A percentile compares a stretch with the other conserved stretches of the same genome.
phyloP scores from a whole-genome alignment of 2,329 filamentous ascomycete species.

The Fusarium mundagurra region DNA sequence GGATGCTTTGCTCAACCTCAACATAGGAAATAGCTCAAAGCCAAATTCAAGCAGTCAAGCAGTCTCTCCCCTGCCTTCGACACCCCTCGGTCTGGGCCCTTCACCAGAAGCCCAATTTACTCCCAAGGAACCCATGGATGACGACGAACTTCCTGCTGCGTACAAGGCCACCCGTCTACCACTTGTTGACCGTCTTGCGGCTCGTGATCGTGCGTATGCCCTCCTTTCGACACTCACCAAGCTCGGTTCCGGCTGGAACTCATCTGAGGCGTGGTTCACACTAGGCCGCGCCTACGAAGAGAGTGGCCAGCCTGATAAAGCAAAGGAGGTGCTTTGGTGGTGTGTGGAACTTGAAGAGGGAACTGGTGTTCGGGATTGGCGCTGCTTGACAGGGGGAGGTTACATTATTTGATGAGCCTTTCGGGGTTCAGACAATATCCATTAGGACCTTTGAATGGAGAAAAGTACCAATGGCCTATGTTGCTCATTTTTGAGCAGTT shows the following conservation, averaged over 20 bases:
- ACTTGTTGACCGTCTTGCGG: conserved; percentile 83
- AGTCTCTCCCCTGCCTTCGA: conserved; percentile 50
- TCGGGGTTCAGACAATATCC: neutral
- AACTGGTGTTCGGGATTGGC: conserved; percentile 82
- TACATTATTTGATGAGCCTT: conserved; percentile 60
- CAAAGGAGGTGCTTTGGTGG: conserved; percentile 96
- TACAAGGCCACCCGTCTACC: conserved; percentile 72
- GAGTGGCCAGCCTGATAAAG: conserved; percentile 84
- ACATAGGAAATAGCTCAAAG: neutral
- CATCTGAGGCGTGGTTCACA: conserved; percentile 91
- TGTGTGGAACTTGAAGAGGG: conserved; percentile 94
- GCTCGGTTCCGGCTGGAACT: conserved; percentile 88
- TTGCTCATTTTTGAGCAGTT: neutral
- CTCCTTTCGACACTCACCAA: conserved; percentile 86
- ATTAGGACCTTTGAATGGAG: neutral
- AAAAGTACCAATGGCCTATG: conserved; percentile 2
- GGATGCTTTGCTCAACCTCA: conserved; percentile 15
- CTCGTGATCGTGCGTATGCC: conserved; percentile 87
- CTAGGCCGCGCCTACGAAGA: conserved; percentile 89
- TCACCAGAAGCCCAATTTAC: conserved; percentile 31
- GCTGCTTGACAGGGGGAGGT: conserved; percentile 71
- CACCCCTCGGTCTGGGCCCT: conserved; percentile 59
- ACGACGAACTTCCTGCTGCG: conserved; percentile 59
- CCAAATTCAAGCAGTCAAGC: conserved; percentile 7
- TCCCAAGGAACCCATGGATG: conserved; percentile 39